Base-by-base conservation (phyloP, 192 early-diverging fungal genomes). In the Rhizoclosmatium sp. region DNA sequence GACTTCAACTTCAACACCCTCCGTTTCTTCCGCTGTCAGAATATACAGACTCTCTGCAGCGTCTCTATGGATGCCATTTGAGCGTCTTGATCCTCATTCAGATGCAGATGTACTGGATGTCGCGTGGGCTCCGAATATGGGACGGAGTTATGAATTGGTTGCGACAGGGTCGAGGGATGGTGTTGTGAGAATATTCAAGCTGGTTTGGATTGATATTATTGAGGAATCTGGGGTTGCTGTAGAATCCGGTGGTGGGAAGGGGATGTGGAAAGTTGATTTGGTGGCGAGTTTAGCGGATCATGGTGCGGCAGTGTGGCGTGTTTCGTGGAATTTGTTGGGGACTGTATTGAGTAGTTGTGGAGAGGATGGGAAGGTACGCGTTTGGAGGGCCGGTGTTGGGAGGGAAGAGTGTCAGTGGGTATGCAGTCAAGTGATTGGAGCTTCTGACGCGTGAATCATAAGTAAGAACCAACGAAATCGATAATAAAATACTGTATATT, bases 301-400 rank as follows among this genome's bases (percentile, higher is more conserved):
- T 75, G 73, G 84, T 16, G 86, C 88, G 1, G 93, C 85, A 65
- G 87, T 95, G 2, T 96, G 95, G 95, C 78, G 91, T 14, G 93
- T 94, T 0, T 89, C 92, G 65, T 96, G 95, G 95, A 96, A 96
- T 81, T 80, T 95, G 7, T 94, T 92, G 2, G 94, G 94, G 2
- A 95, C 94, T 0, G 91, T 94, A 47, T 80, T 95, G 5, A 89
- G 91, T 7, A 92, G 91, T 4, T 92, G 92, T 65, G 95, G 95
- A 3, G 93, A 94, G 70, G 95, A 95, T 80, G 94, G 95, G 31
- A 93, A 85, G 76, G 87, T 96, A 39, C 85, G 93, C 0, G 78
- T 96, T 47, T 96, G 95, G 95, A 94, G 93, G 45, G 60, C 60
- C 7, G 60, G 60, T 7, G 7, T 31, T 54, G 51, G 51, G 51